These are phyloP conservation scores for Escallonia herrerae DNA, from an alignment of 129 eudicot species.

Conservation along the genomic window DNA sequence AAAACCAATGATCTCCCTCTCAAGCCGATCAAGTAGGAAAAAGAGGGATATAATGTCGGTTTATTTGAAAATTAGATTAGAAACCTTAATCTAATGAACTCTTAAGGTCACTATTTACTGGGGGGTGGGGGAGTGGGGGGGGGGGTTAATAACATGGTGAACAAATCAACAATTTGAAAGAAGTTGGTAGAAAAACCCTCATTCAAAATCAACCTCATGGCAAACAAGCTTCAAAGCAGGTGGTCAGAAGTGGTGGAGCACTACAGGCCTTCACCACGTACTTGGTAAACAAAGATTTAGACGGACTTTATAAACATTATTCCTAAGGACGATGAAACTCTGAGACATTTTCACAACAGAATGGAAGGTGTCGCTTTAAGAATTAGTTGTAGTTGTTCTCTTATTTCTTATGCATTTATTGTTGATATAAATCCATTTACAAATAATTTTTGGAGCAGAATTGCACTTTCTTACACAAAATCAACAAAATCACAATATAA, in stretches of 20 bases:
- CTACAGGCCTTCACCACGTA: constrained; percentile 21
- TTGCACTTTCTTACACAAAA: no score
- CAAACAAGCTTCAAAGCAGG: constrained; percentile 29
- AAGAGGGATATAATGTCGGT: not conserved
- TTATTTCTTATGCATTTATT: no score
- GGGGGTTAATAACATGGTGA: constrained; percentile 47
- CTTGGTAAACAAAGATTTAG: constrained; percentile 8
- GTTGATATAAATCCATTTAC: no score
- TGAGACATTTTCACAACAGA: no score
- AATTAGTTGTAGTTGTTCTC: no score
- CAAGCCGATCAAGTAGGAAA: constrained; percentile 3
- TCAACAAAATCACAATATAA: no score
- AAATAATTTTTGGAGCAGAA: no score
- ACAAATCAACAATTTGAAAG: constrained; percentile 41
- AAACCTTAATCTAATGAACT: constrained; percentile 20
- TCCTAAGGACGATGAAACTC: not conserved
- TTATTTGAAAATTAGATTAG: not conserved
- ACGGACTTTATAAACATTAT: constrained; percentile 3
- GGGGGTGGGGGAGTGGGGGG: constrained; percentile 1
- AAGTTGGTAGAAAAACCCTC: constrained; percentile 35
- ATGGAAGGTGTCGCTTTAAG: no score
- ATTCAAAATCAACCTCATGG: constrained; percentile 62
- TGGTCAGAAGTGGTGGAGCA: constrained; percentile 35
- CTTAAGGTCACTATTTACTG: constrained; percentile 30
- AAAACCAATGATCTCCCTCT: constrained; percentile 17